Percentiles rank a stretch among this genome's conserved stretches.
Evolutionary conservation across 805 yeast genomes (phyloP).

Genomic region (Candida broadrunensis): DNA sequence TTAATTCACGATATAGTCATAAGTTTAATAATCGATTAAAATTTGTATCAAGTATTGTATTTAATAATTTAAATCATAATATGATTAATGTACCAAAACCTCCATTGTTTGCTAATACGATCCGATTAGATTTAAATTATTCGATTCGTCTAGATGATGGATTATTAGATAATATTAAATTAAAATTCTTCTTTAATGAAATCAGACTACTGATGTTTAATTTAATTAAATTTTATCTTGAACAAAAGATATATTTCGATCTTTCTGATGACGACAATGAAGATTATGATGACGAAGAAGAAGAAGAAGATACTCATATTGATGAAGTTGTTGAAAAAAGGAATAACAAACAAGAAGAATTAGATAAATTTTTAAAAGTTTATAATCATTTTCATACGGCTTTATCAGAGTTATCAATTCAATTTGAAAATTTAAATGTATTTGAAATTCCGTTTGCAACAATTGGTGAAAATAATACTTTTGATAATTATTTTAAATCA

Average conservation of each 20-base stretch:
- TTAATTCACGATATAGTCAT: conserved; percentile 17
- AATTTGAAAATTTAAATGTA: conserved; percentile 22
- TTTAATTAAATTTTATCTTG: conserved; percentile 13
- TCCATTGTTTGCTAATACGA: conserved; percentile 6
- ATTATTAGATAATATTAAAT: conserved; percentile 12
- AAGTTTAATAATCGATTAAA: conserved; percentile 14
- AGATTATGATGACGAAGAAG: not conserved
- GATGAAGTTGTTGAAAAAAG: not conserved
- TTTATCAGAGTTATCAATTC: conserved; percentile 22
- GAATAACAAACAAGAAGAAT: not conserved
- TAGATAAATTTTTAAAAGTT: conserved; percentile 8
- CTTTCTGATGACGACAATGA: conserved; percentile 4
- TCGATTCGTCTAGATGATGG: conserved; percentile 16
- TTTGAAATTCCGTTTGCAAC: conserved; percentile 30
- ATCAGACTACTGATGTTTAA: conserved; percentile 19
- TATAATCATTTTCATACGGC: conserved; percentile 19
- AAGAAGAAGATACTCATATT: conserved; percentile 1
- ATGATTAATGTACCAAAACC: conserved; percentile 1
- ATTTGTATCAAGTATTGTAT: conserved; percentile 10
- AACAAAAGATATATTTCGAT: conserved; percentile 1
- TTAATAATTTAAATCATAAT: conserved; percentile 8
- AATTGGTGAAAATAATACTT: conserved; percentile 16
- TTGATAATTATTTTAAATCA: conserved; percentile 18
- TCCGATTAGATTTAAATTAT: conserved; percentile 12
- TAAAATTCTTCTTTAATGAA: conserved; percentile 20